These are phyloP conservation scores for Aspergillus egyptiacus DNA, from an alignment of 495 filamentous ascomycete species.

Conservation along the genomic window DNA sequence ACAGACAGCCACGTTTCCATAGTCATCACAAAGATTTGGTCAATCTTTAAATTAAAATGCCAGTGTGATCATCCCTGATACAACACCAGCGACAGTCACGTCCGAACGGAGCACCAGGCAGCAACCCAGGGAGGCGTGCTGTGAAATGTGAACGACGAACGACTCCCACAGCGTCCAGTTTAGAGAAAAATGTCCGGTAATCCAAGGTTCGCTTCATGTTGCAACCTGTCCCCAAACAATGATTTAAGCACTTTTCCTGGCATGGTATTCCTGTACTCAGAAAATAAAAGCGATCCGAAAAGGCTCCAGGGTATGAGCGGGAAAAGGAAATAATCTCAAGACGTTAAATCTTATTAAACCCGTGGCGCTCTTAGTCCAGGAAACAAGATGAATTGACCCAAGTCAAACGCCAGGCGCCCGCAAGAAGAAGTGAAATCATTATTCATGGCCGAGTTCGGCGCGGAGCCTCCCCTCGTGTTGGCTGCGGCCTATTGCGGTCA, in stretches of 20 bases:
- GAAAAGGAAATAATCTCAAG: constrained; percentile 11
- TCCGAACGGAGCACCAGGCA: constrained; percentile 11
- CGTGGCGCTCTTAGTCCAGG: constrained; percentile 14
- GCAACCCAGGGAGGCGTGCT: constrained; percentile 13
- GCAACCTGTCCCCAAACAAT: constrained; percentile 18
- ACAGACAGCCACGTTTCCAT: constrained; percentile 32
- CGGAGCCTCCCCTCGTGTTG: constrained; percentile 38
- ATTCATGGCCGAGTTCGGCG: constrained; percentile 34
- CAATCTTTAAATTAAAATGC: constrained; percentile 27
- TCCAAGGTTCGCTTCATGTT: constrained; percentile 19
- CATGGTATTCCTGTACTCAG: constrained; percentile 16
- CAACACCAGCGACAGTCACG: constrained; percentile 10
- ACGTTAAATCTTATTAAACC: constrained; percentile 20
- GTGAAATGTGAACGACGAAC: constrained; percentile 15
- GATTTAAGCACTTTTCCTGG: constrained; percentile 22
- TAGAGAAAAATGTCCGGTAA: constrained; percentile 19
- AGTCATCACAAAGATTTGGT: constrained; percentile 21
- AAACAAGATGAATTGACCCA: constrained; percentile 15
- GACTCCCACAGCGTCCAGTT: constrained; percentile 18
- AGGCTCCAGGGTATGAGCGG: constrained; percentile 5
- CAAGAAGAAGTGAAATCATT: constrained; percentile 13
- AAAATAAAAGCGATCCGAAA: constrained; percentile 12
- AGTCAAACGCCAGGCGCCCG: constrained; percentile 3
- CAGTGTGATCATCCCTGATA: constrained; percentile 3
- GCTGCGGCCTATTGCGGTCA: constrained; percentile 41